Base-by-base conservation (phyloP, 768 basidiomycete genomes). In the Tulasnella sp. region DNA sequence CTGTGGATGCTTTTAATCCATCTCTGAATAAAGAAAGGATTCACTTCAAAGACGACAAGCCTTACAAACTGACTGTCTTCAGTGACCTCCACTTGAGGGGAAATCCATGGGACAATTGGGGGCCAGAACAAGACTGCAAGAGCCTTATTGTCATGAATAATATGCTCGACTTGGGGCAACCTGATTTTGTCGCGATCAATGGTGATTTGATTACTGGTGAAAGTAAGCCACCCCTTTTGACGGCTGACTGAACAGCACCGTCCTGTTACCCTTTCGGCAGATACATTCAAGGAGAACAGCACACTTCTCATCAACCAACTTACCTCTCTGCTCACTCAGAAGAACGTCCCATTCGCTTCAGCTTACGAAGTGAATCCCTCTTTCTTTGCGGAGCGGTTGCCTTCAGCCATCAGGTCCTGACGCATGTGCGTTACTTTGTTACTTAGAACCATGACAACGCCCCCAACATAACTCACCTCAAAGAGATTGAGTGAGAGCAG, bases 51-150 rank as follows among this genome's bases (percentile, higher is more conserved):
- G 38, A 81, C 0, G 86, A 91, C 80, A 89, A 88, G 1, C 87
- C 87, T 1, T 91, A 93, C 85, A 92, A 91, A 82, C 79, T 93
- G 68, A 90, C 88, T 19, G 85, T 91, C 9, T 91, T 93, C 81
- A 91, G 90, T 7, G 92, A 93, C 79, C 82, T 92, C 37, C 91
- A 92, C 80, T 92, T 86, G 77, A 91, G 92, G 34, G 91, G 92
- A 82, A 90, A 91, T 79, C 90, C 91, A 9, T 90, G 89, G 88
- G 89, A 89, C 73, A 81, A 77, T 9, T 72, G 75, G 58, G 91
- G 91, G 0, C 88, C 89, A 29, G 83, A 86, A 78, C 90, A 93
- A 79, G 92, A 93, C 77, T 81, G 83, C 36, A 90, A 91, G 54
- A 91, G 90, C 77, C 85, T 85, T 11, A 83, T 82, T 6, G 81